These are phyloP conservation scores for Ophiostoma montium DNA, from an alignment of 2,329 filamentous ascomycete genomes.

Conservation along the genomic window DNA sequence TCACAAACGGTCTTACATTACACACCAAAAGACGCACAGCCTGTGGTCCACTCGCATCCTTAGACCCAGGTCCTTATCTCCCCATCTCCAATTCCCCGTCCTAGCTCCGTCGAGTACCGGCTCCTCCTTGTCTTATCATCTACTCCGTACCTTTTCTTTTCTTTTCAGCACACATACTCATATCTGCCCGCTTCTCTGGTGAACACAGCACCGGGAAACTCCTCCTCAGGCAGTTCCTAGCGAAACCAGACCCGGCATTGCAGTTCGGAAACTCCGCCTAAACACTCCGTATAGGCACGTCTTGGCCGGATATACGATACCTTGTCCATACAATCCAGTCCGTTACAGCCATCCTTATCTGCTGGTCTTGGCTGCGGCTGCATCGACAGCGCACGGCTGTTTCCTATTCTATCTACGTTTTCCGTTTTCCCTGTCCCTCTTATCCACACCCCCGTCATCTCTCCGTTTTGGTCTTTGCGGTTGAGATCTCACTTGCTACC, in stretches of 20 bases:
- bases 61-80: constrained; percentile 8
- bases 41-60: constrained; percentile 5
- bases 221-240: too few relatives aligned
- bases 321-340: background rate
- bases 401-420: background rate
- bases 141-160: background rate
- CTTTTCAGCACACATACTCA: background rate
- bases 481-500: background rate
- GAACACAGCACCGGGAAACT: background rate
- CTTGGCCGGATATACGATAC: too few relatives aligned
- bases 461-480: background rate
- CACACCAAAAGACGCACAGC: background rate
- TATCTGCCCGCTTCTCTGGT: background rate
- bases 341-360: background rate
- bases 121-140: constrained; percentile 7
- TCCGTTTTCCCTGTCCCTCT: background rate
- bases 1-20: background rate
- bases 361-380: background rate
- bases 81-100: background rate
- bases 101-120: background rate
- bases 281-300: background rate
- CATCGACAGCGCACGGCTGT: background rate
- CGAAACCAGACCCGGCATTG: background rate
- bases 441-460: constrained; percentile 6
- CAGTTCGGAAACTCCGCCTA: too few relatives aligned